Conservation (phyloP, 352 stramenopile genomes). For the Globisporangium polare region DNA sequence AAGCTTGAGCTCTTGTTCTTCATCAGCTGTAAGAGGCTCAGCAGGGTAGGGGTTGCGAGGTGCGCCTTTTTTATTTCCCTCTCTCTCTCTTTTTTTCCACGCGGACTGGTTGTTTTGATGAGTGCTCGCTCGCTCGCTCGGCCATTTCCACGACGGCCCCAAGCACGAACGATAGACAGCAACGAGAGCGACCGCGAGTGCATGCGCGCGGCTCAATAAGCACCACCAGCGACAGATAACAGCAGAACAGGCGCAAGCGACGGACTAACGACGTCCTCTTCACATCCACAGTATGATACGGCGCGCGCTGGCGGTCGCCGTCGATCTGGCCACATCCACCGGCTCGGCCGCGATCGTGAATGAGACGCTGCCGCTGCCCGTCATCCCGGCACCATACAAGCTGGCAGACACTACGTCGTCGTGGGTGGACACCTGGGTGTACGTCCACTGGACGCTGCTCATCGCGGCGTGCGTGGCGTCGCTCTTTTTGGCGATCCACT, state of each 20-base stretch:
- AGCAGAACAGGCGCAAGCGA: neutral
- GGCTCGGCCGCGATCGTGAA: neutral
- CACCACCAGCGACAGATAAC: neutral
- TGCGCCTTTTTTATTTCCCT: neutral
- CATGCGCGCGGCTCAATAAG: neutral
- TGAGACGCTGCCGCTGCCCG: neutral
- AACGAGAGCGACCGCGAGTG: neutral
- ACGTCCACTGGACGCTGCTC: conserved; percentile 51
- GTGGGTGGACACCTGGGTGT: conserved; percentile 42
- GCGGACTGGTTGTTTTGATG: neutral
- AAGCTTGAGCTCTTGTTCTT: too few relatives aligned
- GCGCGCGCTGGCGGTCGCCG: conserved; percentile 6
- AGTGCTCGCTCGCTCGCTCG: neutral
- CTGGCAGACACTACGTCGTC: neutral
- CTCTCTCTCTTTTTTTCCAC: neutral
- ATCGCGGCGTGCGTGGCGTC: conserved; percentile 26
- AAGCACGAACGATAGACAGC: neutral
- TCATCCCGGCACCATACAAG: neutral
- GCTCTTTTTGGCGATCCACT: conserved; percentile 63
- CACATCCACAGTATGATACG: conserved; percentile 4
- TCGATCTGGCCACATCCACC: neutral
- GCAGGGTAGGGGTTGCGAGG: too few relatives aligned
- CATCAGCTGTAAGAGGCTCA: too few relatives aligned
- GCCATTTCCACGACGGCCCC: neutral
- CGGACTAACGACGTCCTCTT: neutral